A percentile compares a stretch with the other conserved stretches of the same genome.
These are phyloP conservation scores for Kodamaea derodonti DNA, from an alignment of 1,139 yeast genomes.

Conservation along the genomic window DNA sequence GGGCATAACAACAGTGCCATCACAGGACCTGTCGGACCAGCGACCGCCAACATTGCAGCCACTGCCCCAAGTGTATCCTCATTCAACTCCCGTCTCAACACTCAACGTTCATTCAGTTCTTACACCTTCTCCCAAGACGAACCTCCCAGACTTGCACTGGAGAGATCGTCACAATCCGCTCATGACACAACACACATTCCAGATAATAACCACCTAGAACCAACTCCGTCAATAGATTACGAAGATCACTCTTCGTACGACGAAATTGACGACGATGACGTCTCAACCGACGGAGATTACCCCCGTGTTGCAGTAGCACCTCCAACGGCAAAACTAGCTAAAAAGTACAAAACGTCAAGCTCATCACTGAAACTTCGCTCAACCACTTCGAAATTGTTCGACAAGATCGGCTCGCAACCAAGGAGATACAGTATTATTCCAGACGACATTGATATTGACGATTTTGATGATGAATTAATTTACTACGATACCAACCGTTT, in stretches of 20 bases:
- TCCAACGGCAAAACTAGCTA: no score
- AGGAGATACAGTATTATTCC: conserved; percentile 71
- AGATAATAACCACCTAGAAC: conserved; percentile 1
- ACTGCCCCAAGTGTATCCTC: no score
- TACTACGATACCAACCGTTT: conserved; percentile 44
- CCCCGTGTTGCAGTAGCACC: no score
- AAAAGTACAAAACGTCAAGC: conserved; percentile 26
- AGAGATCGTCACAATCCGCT: conserved; percentile 8
- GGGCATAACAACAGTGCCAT: no score
- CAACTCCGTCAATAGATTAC: no score
- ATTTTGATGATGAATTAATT: conserved; percentile 55
- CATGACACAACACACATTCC: not conserved
- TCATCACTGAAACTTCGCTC: conserved; percentile 49
- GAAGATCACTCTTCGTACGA: conserved; percentile 25
- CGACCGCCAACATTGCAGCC: no score
- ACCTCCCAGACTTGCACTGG: conserved; percentile 4
- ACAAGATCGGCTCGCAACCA: conserved; percentile 66
- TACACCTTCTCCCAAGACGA: conserved; percentile 13
- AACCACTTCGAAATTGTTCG: conserved; percentile 68
- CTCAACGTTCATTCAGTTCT: conserved; percentile 14
- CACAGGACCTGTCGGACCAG: no score
- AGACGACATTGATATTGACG: conserved; percentile 64
- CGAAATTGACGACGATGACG: conserved; percentile 26
- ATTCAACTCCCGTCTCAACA: no score
- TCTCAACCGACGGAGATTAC: conserved; percentile 30